Evolutionary conservation across 805 yeast species (phyloP), one percentile per base, ranked within the genome.

Genomic region (Dipodascus albidus): DNA sequence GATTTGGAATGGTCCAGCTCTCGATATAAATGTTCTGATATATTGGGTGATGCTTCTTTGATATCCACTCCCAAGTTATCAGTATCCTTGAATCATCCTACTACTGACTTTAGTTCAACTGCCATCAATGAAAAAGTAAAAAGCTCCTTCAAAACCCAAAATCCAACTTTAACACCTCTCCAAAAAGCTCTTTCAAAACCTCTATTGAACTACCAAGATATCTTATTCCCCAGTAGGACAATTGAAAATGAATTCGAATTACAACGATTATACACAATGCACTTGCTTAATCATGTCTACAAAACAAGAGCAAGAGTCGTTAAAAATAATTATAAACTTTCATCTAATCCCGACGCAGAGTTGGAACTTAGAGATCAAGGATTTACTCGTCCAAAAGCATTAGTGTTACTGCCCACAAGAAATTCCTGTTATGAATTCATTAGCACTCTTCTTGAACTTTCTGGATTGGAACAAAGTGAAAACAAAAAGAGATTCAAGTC

Each of bases 281-380:
- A 91, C 69, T 76, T 78, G 3, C 65, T 89, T 53, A 91, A 93
- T 62, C 99, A 91, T 66, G 70, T 93, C 31, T 79, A 74, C 69
- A 89, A 90, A 68, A 87, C 97, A 0, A 77, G 96, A 63, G 97
- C 89, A 67, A 71, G 82, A n/a, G 78, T 91, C 17, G 61, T 91
- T 60, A 85, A 85, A 64, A 83, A 93, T 69, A 88, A 83, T 59
- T 77, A 78, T 50, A 80, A 79, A 59, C 59, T 82, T 20, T 68
- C 72, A 27, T 59, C 66, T 17, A 72, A 71, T 54, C 74, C 73
- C 55, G 70, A 71, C 23, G 79, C 75, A 51, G 82, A 77, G 55
- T 78, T 78, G 11, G 95, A 87, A 61, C 75, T 77, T 58, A 72
- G 95, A 53, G 99, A 93, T 66, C 98, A 93, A 67, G 98, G 99